Conservation (phyloP, 805 yeast genomes). For the Metschnikowia lunata region DNA sequence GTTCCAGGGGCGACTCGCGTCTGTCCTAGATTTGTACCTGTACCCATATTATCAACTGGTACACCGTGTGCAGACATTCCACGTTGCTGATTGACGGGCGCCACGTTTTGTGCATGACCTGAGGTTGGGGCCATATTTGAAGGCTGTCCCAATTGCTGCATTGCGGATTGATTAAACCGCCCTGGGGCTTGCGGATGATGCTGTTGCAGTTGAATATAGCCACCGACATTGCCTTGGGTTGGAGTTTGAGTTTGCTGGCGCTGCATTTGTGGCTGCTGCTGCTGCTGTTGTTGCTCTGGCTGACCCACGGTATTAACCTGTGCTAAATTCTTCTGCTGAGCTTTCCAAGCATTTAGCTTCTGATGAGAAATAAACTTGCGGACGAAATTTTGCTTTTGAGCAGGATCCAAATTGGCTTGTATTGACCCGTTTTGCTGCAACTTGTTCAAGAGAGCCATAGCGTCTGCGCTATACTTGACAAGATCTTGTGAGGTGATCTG, state of each 20-base stretch:
- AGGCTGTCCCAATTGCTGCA: constrained; percentile 10
- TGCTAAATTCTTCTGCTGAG: constrained; percentile 21
- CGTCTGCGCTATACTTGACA: constrained; percentile 36
- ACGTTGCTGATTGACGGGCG: constrained; percentile 3
- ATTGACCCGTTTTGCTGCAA: constrained; percentile 36
- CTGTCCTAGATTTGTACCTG: background rate
- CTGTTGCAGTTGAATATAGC: constrained; percentile 7
- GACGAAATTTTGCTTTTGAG: constrained; percentile 36
- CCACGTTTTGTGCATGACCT: background rate
- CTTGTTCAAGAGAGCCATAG: constrained; percentile 33
- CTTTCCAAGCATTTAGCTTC: constrained; percentile 26
- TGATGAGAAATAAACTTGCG: constrained; percentile 38
- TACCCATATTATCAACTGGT: background rate
- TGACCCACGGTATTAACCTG: constrained; percentile 1
- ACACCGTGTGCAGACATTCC: constrained; percentile 1
- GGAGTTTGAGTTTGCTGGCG: constrained; percentile 11
- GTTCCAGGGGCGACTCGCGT: constrained; percentile 3
- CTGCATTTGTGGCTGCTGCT: constrained; percentile 8
- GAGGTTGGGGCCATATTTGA: background rate
- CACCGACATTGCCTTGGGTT: constrained; percentile 2
- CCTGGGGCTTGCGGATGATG: constrained; percentile 9
- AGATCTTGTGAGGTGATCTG: constrained; percentile 29
- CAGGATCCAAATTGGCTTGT: constrained; percentile 31
- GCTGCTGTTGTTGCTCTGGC: constrained; percentile 9
- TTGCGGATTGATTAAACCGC: constrained; percentile 10